These are phyloP conservation scores for Kluyveromyces siamensis DNA, from an alignment of 805 yeast genomes.

Conservation along the genomic window DNA sequence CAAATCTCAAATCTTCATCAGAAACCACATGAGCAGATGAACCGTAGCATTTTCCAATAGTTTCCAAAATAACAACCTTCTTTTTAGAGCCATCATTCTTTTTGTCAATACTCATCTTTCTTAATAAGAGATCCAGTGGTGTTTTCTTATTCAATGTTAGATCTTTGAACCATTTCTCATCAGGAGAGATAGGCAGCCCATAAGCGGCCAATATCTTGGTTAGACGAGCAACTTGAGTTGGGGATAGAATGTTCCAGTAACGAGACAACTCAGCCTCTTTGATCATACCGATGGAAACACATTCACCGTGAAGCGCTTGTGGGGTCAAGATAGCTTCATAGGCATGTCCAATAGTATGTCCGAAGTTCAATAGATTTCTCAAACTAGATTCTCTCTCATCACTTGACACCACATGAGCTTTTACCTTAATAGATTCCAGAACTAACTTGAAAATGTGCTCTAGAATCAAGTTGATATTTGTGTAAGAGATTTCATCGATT, in stretches of 20 bases:
- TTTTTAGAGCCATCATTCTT: constrained; percentile 91
- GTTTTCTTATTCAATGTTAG: constrained; percentile 62
- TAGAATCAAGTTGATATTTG: constrained; percentile 59
- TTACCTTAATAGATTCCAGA: constrained; percentile 76
- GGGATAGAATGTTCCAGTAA: constrained; percentile 77
- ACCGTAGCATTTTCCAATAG: constrained; percentile 85
- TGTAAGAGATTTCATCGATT: constrained; percentile 37
- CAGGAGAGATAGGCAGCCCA: constrained; percentile 71
- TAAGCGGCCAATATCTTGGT: constrained; percentile 76
- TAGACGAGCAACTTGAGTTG: constrained; percentile 89
- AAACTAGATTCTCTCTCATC: constrained; percentile 96
- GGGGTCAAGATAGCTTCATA: constrained; percentile 97
- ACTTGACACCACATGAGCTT: constrained; percentile 85
- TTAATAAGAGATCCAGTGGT: constrained; percentile 64
- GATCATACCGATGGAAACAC: constrained; percentile 96
- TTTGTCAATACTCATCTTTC: constrained; percentile 92
- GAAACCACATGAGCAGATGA: constrained; percentile 76
- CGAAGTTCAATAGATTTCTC: constrained; percentile 86
- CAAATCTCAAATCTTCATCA: constrained; percentile 71
- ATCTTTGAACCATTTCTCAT: constrained; percentile 62
- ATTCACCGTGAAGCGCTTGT: constrained; percentile 93
- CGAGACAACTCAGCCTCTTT: constrained; percentile 94
- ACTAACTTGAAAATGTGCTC: constrained; percentile 75
- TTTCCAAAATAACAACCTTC: constrained; percentile 73
- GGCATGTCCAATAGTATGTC: constrained; percentile 97